Evolutionary conservation across 192 early-diverging fungal species (phyloP), one percentile per base, ranked within the genome.

Genomic region (Entomortierella parvispora): DNA sequence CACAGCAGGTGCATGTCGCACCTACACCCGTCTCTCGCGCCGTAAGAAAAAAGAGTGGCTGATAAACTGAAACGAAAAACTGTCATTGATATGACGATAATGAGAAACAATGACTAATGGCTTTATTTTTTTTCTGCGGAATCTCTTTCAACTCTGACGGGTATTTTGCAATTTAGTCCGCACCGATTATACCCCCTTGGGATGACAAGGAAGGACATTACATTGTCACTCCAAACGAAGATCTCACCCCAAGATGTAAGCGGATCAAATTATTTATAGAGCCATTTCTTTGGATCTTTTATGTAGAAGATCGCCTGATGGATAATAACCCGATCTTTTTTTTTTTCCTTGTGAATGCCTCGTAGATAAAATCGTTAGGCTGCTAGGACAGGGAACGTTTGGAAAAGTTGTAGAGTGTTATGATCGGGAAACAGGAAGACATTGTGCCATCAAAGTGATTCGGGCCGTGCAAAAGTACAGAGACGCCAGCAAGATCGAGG

Each of bases 371-470:
- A 97, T 99, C 65, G 82, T 93, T 51, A 83, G 90, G 14, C 81
- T 95, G 42, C 83, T 99, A 28, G 97, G 97, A 4, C 96, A 98
- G 80, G 97, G 97, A 12, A 99, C 97, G 2, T 99, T 97, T 86
- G 97, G 97, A 77, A 96, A 96, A 81, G 97, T 99, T 12, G 91
- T 96, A 58, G 91, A 97, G 77, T 95, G 92, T 44, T 90, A 79
- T 59, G 96, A 97, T 79, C 83, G 84, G 10, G 80, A 84, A 0
- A 75, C 71, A 20, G 83, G 83, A 14, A 80, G 69, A 20, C 76
- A 85, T 52, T 86, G 87, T 51, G 97, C 97, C 3, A 92, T 99
- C 61, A 99, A 99, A 81, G 93, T 99, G 31, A 96, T 99, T 52
- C 89, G 95, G 25, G 90, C 95, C 0, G 83, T 97, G 33, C 93